A percentile compares a stretch with the other conserved stretches of the same genome.
Evolutionary conservation across 1,284 basidiomycete genomes (phyloP).

Genomic region (Mycena sp.): DNA sequence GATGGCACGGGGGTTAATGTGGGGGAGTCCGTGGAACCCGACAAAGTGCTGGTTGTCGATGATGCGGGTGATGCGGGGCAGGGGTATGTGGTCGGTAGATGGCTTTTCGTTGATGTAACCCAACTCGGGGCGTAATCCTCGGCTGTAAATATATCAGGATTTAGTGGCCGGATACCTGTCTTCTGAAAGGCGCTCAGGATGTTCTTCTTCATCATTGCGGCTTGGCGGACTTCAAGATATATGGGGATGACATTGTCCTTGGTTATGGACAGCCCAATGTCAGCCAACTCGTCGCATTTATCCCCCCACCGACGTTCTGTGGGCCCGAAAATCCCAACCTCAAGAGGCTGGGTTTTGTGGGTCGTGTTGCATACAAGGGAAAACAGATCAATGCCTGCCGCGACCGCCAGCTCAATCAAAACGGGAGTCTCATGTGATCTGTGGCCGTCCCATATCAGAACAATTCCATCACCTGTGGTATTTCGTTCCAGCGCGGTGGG

Average conservation of each 20-base stretch:
- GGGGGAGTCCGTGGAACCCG: no score
- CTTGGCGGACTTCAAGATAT: conserved; percentile 33
- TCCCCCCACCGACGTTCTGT: conserved; percentile 1
- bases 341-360: conserved; percentile 17
- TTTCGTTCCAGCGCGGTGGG: conserved; percentile 38
- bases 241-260: conserved; percentile 41
- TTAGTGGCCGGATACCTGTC: no score
- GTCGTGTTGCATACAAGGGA: background rate
- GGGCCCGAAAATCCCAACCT: conserved; percentile 32
- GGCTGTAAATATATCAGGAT: no score
- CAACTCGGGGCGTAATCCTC: no score
- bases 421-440: background rate
- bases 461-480: background rate
- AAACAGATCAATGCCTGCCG: conserved; percentile 19
- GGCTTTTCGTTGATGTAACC: no score
- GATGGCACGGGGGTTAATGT: no score
- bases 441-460: conserved; percentile 4
- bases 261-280: conserved; percentile 37
- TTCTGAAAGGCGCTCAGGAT: conserved; percentile 35
- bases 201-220: conserved; percentile 34
- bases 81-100: no score
- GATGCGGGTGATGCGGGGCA: no score
- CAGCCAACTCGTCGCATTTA: conserved; percentile 6
- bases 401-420: conserved; percentile 18
- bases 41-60: no score